Evolutionary conservation across 805 yeast species (phyloP), one percentile per base, ranked within the genome.

Genomic region (Lachancea fermentati): DNA sequence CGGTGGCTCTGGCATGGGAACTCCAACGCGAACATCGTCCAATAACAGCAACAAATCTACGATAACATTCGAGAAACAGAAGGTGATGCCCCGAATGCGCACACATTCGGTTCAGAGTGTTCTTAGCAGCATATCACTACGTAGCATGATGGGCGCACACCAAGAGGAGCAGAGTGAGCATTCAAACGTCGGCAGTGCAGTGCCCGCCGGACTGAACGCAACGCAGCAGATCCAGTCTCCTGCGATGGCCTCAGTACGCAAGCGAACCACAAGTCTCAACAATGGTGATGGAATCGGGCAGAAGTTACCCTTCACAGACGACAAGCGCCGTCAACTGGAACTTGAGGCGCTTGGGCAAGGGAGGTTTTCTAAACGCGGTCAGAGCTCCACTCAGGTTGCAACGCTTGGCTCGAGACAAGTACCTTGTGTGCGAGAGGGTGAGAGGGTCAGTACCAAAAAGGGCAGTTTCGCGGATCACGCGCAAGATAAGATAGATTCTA

Each of bases 71-170:
- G 60, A 77, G 70, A 69, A 80, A 34, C 59, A 58, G 75, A 50
- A 78, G 60, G 91, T 95, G 72, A 71, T 85, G 3, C 66, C 70
- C 3, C 57, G 66, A 39, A 56, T 59, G 36, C 52, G 72, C 43
- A 57, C 67, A 1, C 68, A 64, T 32, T 62, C 68, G 1, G 66
- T 63, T 0, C 72, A 67, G 47, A 63, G 69, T 30, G 71, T 67
- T 7, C 49, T 68, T 30, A 66, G 71, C 13, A 87, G 66, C 76
- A 85, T 73, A 71, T 88, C 63, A 68, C 76, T 57, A 68, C 63
- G 53, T 68, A 85, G 85, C 65, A 76, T 81, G 40, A 72, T 57
- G 50, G 75, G 70, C 49, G 83, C 74, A 52, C 79, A 48, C 80
- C 76, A 42, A 74, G 81, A 46, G 79, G 82, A 42, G 81, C 71